Evolutionary conservation across 768 basidiomycete species (phyloP), one percentile per base, ranked within the genome.

Genomic region (Phylloporus sp.): DNA sequence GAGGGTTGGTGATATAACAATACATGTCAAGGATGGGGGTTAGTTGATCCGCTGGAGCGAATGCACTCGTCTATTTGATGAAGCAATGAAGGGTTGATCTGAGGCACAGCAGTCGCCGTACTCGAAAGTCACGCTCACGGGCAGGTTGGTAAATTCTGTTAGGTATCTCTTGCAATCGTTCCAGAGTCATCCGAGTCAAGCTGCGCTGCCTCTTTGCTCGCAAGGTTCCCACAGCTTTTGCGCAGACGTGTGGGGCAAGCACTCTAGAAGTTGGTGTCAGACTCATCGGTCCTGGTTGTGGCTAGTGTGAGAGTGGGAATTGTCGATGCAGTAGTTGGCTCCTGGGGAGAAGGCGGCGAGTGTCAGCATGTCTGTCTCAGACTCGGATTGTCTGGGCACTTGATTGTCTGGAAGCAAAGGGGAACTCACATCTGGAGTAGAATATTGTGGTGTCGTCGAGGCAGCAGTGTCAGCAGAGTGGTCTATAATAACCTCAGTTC

Each of bases 221-320:
- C 68, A 47, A 68, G 74, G 61, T 78, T 80, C 35, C 76, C 79
- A 56, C 81, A 83, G 62, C 85, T 88, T 40, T 72, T 79, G 2
- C 86, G 80, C 11, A 87, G 86, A 61, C 86, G 88, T 4, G 80
- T 71, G 5, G 88, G 89, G 67, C 87, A 90, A 28, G 90, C 90
- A 57, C 89, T 91, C 70, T 91, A 88, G 67, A 91, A 92, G 61
- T 92, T 89, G 24, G 85, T 86, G 59, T 90, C 88, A 20, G 87
- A 88, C 58, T 88, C 88, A 52, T 89, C 87, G 9, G 85, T 81
- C 28, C n/a, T n/a, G n/a, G 77, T 71, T 23, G 68, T 61, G 22
- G 64, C 56, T 3, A 65, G 61, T 0, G 72, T 66, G 51, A 72
- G 57, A 24, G 69, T 64, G 35, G 72, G 73, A 10, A 70, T 75